Evolutionary conservation across 1,284 basidiomycete genomes (phyloP).

Genomic region (Rhodofomes roseus): DNA sequence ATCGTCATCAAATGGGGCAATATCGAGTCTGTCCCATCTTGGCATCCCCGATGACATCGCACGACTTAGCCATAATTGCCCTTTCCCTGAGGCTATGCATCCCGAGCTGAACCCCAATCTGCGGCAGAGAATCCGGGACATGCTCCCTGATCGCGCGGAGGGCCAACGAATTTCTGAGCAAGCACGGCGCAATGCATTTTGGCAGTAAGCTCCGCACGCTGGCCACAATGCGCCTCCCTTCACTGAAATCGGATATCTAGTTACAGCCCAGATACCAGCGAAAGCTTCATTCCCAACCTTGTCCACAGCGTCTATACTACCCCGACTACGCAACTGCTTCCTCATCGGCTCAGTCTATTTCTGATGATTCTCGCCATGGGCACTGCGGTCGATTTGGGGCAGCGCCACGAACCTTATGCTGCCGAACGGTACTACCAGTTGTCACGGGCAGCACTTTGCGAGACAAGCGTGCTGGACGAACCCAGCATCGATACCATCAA

Average conservation of each 20-base stretch:
- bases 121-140: constrained; percentile 53
- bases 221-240: constrained; percentile 11
- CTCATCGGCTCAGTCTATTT: constrained; percentile 56
- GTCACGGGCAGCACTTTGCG: constrained; percentile 52
- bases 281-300: constrained; percentile 61
- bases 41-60: constrained; percentile 50
- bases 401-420: constrained; percentile 41
- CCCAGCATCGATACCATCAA: constrained; percentile 65
- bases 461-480: constrained; percentile 62
- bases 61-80: constrained; percentile 57
- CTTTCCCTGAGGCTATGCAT: constrained; percentile 52
- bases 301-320: constrained; percentile 60
- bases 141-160: constrained; percentile 52
- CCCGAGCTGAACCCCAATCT: constrained; percentile 43
- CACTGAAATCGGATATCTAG: constrained; percentile 30
- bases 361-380: constrained; percentile 64
- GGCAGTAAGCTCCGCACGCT: constrained; percentile 52
- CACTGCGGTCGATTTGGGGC: constrained; percentile 53
- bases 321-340: constrained; percentile 50
- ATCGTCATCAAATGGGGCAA: constrained; percentile 2
- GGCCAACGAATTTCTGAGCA: constrained; percentile 55
- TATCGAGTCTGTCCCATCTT: constrained; percentile 2
- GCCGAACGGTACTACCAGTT: constrained; percentile 64
- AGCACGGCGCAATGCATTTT: constrained; percentile 60
- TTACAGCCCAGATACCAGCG: constrained; percentile 63